phyloP scores from a whole-genome alignment of 495 filamentous ascomycete genomes.

The Daldinia decipiens region DNA sequence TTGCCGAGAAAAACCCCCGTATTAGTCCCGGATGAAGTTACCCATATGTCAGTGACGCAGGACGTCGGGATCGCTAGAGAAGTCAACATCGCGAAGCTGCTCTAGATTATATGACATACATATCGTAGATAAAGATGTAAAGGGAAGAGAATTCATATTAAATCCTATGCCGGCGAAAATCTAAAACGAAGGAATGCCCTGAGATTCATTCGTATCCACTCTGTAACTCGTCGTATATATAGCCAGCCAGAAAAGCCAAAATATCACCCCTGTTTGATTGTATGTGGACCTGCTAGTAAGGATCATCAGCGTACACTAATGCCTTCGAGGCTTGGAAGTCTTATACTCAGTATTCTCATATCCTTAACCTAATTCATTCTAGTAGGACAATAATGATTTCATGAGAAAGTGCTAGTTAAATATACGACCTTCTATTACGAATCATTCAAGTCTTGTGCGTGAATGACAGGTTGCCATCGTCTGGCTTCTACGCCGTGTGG shows the following conservation, averaged over 20 bases:
- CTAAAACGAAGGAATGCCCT: neutral
- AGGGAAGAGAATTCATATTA: neutral
- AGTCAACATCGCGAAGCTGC: slow-evolving; percentile 14
- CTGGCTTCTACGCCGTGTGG: neutral
- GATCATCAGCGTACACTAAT: neutral
- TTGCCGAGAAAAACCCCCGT: slow-evolving; percentile 19
- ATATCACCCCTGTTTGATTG: slow-evolving; percentile 2
- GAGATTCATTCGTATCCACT: neutral
- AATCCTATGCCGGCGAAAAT: neutral
- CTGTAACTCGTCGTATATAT: neutral
- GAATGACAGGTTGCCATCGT: neutral
- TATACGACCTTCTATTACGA: neutral
- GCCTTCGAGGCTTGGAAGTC: neutral
- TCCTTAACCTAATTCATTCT: neutral
- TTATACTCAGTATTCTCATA: neutral
- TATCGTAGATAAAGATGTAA: neutral
- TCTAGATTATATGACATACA: slow-evolving; percentile 1
- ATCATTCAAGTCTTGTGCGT: neutral
- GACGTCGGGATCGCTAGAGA: slow-evolving; percentile 24
- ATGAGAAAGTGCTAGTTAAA: neutral
- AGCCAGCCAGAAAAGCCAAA: neutral
- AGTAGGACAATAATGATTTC: neutral
- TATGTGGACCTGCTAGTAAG: neutral
- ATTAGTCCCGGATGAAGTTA: neutral
- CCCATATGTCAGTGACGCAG: slow-evolving; percentile 32